A percentile compares a stretch with the other conserved stretches of the same genome.
phyloP scores from a whole-genome alignment of 495 filamentous ascomycete species.

The Darksidea phi region DNA sequence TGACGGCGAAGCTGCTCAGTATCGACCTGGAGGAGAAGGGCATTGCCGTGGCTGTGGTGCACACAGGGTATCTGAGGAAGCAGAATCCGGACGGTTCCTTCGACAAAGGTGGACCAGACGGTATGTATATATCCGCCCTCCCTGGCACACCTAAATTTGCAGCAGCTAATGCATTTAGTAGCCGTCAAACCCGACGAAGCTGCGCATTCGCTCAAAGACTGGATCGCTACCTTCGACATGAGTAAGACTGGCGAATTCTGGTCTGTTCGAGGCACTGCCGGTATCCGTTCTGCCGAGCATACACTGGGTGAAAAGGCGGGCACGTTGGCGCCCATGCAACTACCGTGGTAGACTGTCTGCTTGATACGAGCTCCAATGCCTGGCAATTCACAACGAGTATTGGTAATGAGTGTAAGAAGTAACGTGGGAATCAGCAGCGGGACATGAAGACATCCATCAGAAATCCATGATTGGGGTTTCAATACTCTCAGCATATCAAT shows the following conservation, averaged over 20 bases:
- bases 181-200: conserved; percentile 68
- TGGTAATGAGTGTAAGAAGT: too few species aligned
- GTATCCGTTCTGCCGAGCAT: conserved; percentile 67
- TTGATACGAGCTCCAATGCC: too few species aligned
- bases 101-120: conserved; percentile 70
- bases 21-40: conserved; percentile 64
- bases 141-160: neutral
- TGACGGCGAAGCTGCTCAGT: conserved; percentile 69
- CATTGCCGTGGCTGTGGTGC: conserved; percentile 64
- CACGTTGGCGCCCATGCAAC: conserved; percentile 61
- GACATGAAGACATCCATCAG: too few species aligned
- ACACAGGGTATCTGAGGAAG: conserved; percentile 75
- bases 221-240: conserved; percentile 63
- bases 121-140: conserved; percentile 42
- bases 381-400: too few species aligned
- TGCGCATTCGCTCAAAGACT: conserved; percentile 60
- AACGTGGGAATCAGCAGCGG: too few species aligned
- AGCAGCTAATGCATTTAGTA: neutral
- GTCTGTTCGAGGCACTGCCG: conserved; percentile 66
- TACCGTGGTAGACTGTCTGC: conserved; percentile 59
- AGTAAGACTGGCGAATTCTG: conserved; percentile 67
- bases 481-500: too few species aligned
- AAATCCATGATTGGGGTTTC: too few species aligned
- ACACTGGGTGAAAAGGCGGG: conserved; percentile 56
- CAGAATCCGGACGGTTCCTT: conserved; percentile 71